Conservation (phyloP, 2,329 filamentous ascomycete genomes). For the Sporothrix brunneoviolacea region DNA sequence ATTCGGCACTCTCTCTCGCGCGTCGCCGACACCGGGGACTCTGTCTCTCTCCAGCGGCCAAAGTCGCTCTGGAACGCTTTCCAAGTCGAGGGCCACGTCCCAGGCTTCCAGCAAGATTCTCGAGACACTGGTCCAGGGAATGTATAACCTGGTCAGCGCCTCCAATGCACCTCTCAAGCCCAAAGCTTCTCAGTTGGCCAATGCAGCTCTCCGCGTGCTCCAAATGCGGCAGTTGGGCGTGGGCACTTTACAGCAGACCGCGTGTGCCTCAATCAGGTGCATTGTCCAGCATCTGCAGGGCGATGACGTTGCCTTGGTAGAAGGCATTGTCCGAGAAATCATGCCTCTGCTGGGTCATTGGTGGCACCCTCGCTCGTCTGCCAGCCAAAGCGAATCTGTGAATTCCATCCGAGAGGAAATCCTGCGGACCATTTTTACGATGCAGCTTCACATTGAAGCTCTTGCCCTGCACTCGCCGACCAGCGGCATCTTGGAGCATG, state of each 20-base stretch:
- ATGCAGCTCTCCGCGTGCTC: slow-evolving; percentile 54
- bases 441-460: slow-evolving; percentile 56
- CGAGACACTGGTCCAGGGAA: slow-evolving; percentile 55
- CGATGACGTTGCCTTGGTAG: slow-evolving; percentile 60
- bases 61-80: slow-evolving; percentile 24
- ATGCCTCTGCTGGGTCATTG: slow-evolving; percentile 66
- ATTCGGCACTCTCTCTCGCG: slow-evolving; percentile 25
- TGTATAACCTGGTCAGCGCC: slow-evolving; percentile 56
- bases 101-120: slow-evolving; percentile 31
- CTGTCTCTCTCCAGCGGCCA: slow-evolving; percentile 26
- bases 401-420: slow-evolving; percentile 69
- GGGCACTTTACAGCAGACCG: slow-evolving; percentile 60
- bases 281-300: slow-evolving; percentile 59
- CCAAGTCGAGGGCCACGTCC: slow-evolving; percentile 18
- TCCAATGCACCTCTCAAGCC: slow-evolving; percentile 61
- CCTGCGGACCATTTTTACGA: slow-evolving; percentile 62
- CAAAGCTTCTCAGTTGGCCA: slow-evolving; percentile 49
- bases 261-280: slow-evolving; percentile 69
- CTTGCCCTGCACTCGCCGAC: slow-evolving; percentile 40
- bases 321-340: slow-evolving; percentile 51
- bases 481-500: slow-evolving; percentile 33
- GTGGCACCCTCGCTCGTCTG: slow-evolving; percentile 65
- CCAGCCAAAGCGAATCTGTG: slow-evolving; percentile 44
- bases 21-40: slow-evolving; percentile 41
- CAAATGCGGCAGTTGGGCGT: slow-evolving; percentile 50